These are phyloP conservation scores for Candida endomychidarum DNA, from an alignment of 805 yeast genomes.

Conservation along the genomic window DNA sequence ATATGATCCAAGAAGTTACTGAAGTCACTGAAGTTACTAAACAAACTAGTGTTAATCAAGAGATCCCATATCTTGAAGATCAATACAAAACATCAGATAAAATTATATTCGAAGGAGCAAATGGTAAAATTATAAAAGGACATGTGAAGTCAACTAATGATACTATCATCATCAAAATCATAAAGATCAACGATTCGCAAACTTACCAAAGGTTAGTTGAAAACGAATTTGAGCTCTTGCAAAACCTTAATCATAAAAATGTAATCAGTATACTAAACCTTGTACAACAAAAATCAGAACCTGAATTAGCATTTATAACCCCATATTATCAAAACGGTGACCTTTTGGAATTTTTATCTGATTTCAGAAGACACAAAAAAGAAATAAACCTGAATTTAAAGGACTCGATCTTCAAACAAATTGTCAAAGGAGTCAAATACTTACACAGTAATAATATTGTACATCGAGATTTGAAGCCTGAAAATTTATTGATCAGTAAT, in stretches of 20 bases:
- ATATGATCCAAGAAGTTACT: no score
- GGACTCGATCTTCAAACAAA: conserved; percentile 47
- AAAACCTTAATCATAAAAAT: conserved; percentile 27
- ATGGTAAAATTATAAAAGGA: conserved; percentile 38
- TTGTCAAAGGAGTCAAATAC: conserved; percentile 44
- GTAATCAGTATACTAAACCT: conserved; percentile 30
- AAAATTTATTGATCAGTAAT: conserved; percentile 48
- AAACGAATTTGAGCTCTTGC: conserved; percentile 32
- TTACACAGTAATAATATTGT: conserved; percentile 44
- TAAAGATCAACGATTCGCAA: conserved; percentile 21
- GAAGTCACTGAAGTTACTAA: neutral
- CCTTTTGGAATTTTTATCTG: conserved; percentile 42
- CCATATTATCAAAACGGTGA: conserved; percentile 51
- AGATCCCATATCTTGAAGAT: conserved; percentile 2
- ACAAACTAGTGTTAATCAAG: neutral
- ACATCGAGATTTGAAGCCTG: conserved; percentile 57
- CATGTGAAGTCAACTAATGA: conserved; percentile 20
- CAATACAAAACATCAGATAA: conserved; percentile 6
- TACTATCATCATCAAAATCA: conserved; percentile 30
- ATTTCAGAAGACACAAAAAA: conserved; percentile 35
- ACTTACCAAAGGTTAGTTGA: conserved; percentile 23
- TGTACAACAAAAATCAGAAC: conserved; percentile 13
- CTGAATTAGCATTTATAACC: conserved; percentile 33
- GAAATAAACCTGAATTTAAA: conserved; percentile 33
- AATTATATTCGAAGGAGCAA: conserved; percentile 39